phyloP scores from a whole-genome alignment of 148 eudicot species.

The Chenopodium quinoa region DNA sequence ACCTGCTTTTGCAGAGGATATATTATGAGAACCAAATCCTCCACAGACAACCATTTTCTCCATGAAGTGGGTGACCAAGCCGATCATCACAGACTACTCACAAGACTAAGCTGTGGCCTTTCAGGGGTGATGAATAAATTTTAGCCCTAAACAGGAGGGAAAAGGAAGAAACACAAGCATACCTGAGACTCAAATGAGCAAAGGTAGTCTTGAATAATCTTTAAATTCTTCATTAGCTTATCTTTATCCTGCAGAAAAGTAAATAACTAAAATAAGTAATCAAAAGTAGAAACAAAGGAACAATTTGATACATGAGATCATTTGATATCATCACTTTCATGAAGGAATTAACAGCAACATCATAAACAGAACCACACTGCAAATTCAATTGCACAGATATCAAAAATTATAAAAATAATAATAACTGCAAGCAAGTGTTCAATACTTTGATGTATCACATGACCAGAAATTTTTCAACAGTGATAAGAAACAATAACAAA shows the following conservation, averaged over 20 bases:
- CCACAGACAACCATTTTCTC: neutral
- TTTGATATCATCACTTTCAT: neutral
- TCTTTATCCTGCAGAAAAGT: conserved; percentile 68
- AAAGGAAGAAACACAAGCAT: conserved; percentile 6
- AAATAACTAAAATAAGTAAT: neutral
- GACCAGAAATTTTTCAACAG: neutral
- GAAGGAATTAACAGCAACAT: neutral
- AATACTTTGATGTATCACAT: neutral
- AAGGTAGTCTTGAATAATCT: conserved; percentile 82
- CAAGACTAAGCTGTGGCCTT: neutral
- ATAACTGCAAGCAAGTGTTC: neutral
- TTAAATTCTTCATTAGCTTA: conserved; percentile 72
- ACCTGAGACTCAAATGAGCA: conserved; percentile 95
- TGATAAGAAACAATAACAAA: neutral
- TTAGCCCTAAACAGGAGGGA: neutral
- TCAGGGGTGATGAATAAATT: conserved; percentile 1
- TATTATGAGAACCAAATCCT: neutral
- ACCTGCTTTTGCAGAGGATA: neutral
- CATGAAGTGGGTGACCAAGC: neutral
- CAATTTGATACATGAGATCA: neutral
- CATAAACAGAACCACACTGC: neutral
- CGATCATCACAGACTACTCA: neutral
- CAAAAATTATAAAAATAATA: neutral
- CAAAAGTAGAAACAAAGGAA: neutral
- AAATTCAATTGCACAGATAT: neutral